phyloP scores from a whole-genome alignment of 805 yeast genomes.

The Ogataea nonfermentans region DNA sequence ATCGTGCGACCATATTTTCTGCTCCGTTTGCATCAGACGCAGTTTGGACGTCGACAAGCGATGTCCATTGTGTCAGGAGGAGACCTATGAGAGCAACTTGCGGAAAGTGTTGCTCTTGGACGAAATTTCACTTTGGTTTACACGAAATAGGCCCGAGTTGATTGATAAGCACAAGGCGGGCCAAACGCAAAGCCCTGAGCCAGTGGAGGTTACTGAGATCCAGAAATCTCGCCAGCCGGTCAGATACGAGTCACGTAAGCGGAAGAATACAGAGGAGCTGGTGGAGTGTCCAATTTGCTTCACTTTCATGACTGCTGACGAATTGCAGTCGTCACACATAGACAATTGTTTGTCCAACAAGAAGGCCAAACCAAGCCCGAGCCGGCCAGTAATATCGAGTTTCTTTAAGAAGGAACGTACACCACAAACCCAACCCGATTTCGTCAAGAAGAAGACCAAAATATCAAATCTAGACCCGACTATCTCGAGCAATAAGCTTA shows the following conservation, averaged over 20 bases:
- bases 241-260: conserved; percentile 16
- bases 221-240: conserved; percentile 18
- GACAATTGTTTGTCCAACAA: conserved; percentile 53
- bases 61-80: conserved; percentile 79
- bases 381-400: conserved; percentile 15
- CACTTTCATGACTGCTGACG: conserved; percentile 49
- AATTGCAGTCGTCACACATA: conserved; percentile 58
- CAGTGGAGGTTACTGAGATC: conserved; percentile 16
- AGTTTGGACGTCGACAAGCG: conserved; percentile 54
- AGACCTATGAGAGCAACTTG: conserved; percentile 66
- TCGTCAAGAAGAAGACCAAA: conserved; percentile 28
- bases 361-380: conserved; percentile 7
- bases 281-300: conserved; percentile 72
- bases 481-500: conserved; percentile 56
- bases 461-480: conserved; percentile 65
- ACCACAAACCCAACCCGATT: conserved; percentile 27
- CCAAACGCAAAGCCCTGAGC: conserved; percentile 10
- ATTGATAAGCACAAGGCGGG: conserved; percentile 26
- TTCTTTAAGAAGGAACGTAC: conserved; percentile 14
- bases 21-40: conserved; percentile 81
- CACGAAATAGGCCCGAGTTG: conserved; percentile 40
- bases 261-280: conserved; percentile 25
- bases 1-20: conserved; percentile 84
- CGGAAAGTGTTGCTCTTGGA: conserved; percentile 68
- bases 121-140: conserved; percentile 60